Base-by-base conservation (phyloP, 169 alveolate genomes). In the Eimeria praecox region DNA sequence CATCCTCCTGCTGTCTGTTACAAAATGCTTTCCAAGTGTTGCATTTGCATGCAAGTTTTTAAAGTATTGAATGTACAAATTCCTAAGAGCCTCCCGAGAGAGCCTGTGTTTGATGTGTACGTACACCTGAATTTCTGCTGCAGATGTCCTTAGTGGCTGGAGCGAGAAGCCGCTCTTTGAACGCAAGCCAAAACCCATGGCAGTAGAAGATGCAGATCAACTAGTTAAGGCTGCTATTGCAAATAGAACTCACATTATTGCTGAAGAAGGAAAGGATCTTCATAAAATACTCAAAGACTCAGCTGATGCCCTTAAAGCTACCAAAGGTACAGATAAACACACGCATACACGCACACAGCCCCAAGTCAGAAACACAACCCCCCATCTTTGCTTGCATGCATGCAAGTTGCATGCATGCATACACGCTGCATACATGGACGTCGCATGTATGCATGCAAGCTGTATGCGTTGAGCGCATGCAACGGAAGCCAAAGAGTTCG, bases 281-380 rank as follows among this genome's bases (percentile, higher is more conserved):
- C 98, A 98, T 95, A 98, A 97, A 93, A 94, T 97, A 27, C 97
- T 99, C 94, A 98, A 98, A 96, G 99, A 98, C 94, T 98, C 99
- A 40, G 98, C 98, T 44, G 99, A 97, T 64, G 97, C 98, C 90
- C 98, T 99, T 85, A 98, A 98, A 94, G 97, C 95, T 56, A 73
- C 89, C 49, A 90, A 90, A 75, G 95, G 95, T 73, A 66, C 20
- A 87, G 1, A 40, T 42, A 88, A 16, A n/a, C n/a, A n/a, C n/a
- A n/a, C n/a, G n/a, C n/a, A n/a, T n/a, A n/a, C n/a, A n/a, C n/a
- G n/a, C n/a, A n/a, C n/a, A n/a, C n/a, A n/a, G n/a, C n/a, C n/a
- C n/a, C n/a, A n/a, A n/a, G n/a, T n/a, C n/a, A n/a, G n/a, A n/a
- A n/a, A n/a, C n/a, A n/a, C n/a, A n/a, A n/a, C n/a, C n/a, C n/a